Conservation (phyloP, 345 rosid species). For the Salix purpurea region DNA sequence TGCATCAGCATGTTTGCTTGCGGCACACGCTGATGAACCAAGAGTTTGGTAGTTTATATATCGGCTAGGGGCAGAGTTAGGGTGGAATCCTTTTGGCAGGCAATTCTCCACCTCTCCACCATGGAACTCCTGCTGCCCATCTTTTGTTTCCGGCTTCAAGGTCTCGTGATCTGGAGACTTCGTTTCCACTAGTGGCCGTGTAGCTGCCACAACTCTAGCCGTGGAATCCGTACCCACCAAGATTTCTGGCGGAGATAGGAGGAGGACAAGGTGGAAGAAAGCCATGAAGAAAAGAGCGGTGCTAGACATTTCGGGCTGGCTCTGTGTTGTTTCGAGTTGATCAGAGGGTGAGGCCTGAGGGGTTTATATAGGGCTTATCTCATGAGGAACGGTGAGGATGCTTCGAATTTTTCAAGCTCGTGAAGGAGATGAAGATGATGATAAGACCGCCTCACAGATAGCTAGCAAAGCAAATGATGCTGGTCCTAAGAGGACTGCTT, state of each 20-base stretch:
- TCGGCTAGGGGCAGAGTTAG: conserved; percentile 52
- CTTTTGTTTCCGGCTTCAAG: conserved; percentile 19
- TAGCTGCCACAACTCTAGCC: conserved; percentile 11
- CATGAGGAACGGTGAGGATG: neutral
- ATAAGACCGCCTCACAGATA: conserved; percentile 9
- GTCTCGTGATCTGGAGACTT: conserved; percentile 1
- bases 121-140: neutral
- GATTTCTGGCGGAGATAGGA: conserved; percentile 17
- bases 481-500: neutral
- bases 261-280: conserved; percentile 24
- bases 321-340: neutral
- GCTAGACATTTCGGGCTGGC: conserved; percentile 17
- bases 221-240: neutral
- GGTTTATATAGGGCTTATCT: neutral
- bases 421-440: conserved; percentile 20
- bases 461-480: conserved; percentile 16
- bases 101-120: conserved; percentile 30
- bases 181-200: conserved; percentile 30
- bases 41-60: conserved; percentile 41
- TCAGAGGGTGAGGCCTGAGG: neutral
- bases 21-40: conserved; percentile 34
- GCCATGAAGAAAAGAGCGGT: conserved; percentile 4
- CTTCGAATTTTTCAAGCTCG: conserved; percentile 33
- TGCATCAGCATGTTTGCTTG: conserved; percentile 8
- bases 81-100: conserved; percentile 57